Conservation (phyloP, 768 basidiomycete genomes). For the Pisolithus tinctorius region DNA sequence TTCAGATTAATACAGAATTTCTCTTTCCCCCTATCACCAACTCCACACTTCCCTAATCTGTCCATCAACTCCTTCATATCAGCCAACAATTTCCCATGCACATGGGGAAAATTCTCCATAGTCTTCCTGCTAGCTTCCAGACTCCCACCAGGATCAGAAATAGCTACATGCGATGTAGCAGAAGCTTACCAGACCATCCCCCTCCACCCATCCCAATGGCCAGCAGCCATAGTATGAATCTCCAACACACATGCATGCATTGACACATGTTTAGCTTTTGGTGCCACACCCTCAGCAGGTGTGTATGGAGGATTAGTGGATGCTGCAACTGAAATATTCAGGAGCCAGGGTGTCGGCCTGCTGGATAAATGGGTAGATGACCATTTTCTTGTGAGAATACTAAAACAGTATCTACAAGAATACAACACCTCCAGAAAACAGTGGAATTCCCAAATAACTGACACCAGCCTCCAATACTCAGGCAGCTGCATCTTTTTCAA, state of each 20-base stretch:
- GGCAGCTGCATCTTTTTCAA: slow-evolving; percentile 5
- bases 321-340: slow-evolving; percentile 1
- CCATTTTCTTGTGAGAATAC: slow-evolving; percentile 7
- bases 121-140: too few relatives aligned
- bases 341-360: not conserved
- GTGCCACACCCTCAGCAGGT: not conserved
- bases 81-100: slow-evolving; percentile 30
- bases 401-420: slow-evolving; percentile 4
- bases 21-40: too few relatives aligned
- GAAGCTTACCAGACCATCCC: too few relatives aligned
- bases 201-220: too few relatives aligned
- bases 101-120: too few relatives aligned
- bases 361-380: slow-evolving; percentile 9
- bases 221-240: not conserved
- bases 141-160: too few relatives aligned
- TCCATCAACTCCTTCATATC: slow-evolving; percentile 18
- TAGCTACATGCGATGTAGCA: too few relatives aligned
- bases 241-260: not conserved
- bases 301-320: slow-evolving; percentile 5
- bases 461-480: not conserved
- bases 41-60: slow-evolving; percentile 11
- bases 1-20: too few relatives aligned
- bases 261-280: not conserved
- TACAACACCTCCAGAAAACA: not conserved
- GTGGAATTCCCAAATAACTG: not conserved